A percentile compares a stretch with the other conserved stretches of the same genome.
Conservation (phyloP, 1,284 basidiomycete genomes). For the Mycena sp. region DNA sequence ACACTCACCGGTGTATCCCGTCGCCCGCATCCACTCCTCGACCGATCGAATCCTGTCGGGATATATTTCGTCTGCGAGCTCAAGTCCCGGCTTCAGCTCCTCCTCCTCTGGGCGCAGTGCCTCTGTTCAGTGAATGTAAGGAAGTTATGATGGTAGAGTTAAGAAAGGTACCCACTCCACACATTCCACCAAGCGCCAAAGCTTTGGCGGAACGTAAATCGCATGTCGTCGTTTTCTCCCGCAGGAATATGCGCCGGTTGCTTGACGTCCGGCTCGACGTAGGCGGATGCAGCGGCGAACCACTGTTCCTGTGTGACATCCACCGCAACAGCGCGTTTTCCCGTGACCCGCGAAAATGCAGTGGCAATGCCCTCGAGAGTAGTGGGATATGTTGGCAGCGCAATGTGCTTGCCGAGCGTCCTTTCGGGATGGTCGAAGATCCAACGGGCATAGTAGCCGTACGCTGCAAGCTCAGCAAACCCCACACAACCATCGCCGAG, state of each 20-base stretch:
- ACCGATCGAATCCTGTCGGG: background rate
- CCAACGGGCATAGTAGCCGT: background rate
- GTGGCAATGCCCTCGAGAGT: background rate
- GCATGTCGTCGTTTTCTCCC: background rate
- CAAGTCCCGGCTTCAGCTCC: background rate
- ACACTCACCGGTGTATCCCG: background rate
- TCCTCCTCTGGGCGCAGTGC: background rate
- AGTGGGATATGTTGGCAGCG: background rate
- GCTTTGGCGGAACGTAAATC: constrained; percentile 2
- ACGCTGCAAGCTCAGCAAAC: background rate
- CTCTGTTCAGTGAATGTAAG: background rate
- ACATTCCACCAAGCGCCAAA: constrained; percentile 1
- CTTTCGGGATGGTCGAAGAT: background rate
- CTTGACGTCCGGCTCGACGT: background rate
- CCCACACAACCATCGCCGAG: background rate
- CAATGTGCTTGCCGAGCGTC: background rate
- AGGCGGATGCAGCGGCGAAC: background rate
- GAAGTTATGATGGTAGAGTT: background rate
- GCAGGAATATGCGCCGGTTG: background rate
- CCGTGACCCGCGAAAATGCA: background rate
- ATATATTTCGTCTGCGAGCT: background rate
- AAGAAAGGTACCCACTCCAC: background rate
- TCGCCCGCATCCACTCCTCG: constrained; percentile 3
- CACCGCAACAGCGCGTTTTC: background rate
- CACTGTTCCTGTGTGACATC: constrained; percentile 1